Conservation (phyloP, 768 basidiomycete species). For the Rhizopogon sp. region DNA sequence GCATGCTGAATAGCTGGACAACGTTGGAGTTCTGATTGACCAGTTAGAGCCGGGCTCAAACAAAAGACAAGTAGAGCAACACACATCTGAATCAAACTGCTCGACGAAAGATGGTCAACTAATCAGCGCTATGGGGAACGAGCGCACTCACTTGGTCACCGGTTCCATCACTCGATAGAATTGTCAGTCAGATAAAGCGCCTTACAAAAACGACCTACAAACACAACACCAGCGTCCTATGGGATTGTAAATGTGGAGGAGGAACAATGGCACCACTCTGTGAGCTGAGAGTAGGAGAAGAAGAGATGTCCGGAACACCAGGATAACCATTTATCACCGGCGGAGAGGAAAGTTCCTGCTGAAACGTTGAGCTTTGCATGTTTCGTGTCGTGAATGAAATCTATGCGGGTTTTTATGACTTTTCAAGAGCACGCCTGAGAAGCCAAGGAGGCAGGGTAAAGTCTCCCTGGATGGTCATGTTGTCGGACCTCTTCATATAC, state of each 20-base stretch:
- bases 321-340: neutral
- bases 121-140: neutral
- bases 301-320: neutral
- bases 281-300: neutral
- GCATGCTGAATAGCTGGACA: constrained; percentile 61
- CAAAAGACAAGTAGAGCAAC: constrained; percentile 10
- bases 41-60: neutral
- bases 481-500: too few species aligned
- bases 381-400: constrained; percentile 9
- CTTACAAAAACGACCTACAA: constrained; percentile 39
- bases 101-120: constrained; percentile 35
- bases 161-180: constrained; percentile 19
- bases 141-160: constrained; percentile 29
- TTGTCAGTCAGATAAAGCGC: neutral
- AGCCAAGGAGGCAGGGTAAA: too few species aligned
- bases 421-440: too few species aligned
- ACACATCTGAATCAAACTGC: constrained; percentile 62
- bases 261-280: constrained; percentile 34
- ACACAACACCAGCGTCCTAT: constrained; percentile 62
- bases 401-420: too few species aligned
- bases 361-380: neutral
- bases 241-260: constrained; percentile 25
- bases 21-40: constrained; percentile 63
- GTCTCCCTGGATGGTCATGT: too few species aligned
- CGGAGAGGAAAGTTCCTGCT: constrained; percentile 6